phyloP scores from a whole-genome alignment of 1,284 basidiomycete species.

The Cryptococcus maquisensis region DNA sequence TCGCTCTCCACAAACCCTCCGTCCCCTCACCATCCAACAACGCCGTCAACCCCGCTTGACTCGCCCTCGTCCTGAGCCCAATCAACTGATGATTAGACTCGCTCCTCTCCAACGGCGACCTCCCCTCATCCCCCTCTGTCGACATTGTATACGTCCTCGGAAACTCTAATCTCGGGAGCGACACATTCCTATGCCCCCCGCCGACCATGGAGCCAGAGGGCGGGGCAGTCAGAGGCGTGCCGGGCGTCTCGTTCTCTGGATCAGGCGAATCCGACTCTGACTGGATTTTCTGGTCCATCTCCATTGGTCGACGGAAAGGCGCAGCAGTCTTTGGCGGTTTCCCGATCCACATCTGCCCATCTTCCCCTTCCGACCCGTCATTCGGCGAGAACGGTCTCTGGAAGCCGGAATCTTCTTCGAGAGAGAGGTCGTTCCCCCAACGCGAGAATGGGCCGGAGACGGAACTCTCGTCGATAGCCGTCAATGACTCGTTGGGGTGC shows the following conservation, averaged over 20 bases:
- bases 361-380: slow-evolving; percentile 46
- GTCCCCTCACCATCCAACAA: slow-evolving; percentile 40
- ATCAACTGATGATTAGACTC: slow-evolving; percentile 30
- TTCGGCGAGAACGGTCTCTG: slow-evolving; percentile 37
- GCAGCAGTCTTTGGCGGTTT: slow-evolving; percentile 52
- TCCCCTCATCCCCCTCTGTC: slow-evolving; percentile 27
- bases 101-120: slow-evolving; percentile 18
- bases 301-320: slow-evolving; percentile 73
- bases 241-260: too few relatives aligned
- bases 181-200: too few relatives aligned
- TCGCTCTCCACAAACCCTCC: slow-evolving; percentile 44
- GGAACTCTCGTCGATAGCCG: slow-evolving; percentile 41
- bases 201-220: too few relatives aligned
- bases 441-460: slow-evolving; percentile 15
- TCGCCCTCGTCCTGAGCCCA: slow-evolving; percentile 33
- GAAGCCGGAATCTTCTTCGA: slow-evolving; percentile 3
- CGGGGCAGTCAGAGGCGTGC: too few relatives aligned
- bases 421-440: slow-evolving; percentile 18
- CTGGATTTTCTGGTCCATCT: slow-evolving; percentile 52
- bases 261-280: slow-evolving; percentile 2
- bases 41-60: slow-evolving; percentile 39
- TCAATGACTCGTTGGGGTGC: slow-evolving; percentile 38
- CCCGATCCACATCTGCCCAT: slow-evolving; percentile 50
- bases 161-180: slow-evolving; percentile 25
- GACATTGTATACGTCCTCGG: slow-evolving; percentile 38